These are phyloP conservation scores for Blumeriella jaapii DNA, from an alignment of 2,329 filamentous ascomycete species.

Conservation along the genomic window DNA sequence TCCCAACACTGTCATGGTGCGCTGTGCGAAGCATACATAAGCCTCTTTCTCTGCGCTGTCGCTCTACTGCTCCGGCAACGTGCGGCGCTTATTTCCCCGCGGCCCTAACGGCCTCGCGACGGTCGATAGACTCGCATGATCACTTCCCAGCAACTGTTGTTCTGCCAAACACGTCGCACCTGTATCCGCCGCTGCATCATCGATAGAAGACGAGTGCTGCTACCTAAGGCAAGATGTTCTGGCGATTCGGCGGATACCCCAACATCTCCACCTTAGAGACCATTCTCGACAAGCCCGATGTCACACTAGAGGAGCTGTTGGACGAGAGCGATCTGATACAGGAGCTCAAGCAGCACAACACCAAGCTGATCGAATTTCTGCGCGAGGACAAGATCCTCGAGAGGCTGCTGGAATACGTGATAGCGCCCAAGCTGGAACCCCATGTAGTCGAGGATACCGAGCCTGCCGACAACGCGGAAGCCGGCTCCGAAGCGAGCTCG, in stretches of 20 bases:
- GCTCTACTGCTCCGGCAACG: slow-evolving; percentile 11
- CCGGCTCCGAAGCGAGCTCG: slow-evolving; percentile 38
- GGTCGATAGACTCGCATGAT: slow-evolving; percentile 24
- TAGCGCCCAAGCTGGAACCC: slow-evolving; percentile 60
- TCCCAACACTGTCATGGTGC: no score
- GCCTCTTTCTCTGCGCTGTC: slow-evolving; percentile 7
- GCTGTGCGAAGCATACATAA: no score
- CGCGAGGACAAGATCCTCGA: slow-evolving; percentile 78
- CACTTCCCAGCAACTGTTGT: slow-evolving; percentile 16
- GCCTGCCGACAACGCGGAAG: slow-evolving; percentile 38
- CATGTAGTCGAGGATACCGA: slow-evolving; percentile 28
- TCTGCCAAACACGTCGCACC: slow-evolving; percentile 14
- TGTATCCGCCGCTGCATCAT: slow-evolving; percentile 17
- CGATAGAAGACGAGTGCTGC: slow-evolving; percentile 24
- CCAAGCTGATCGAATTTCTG: slow-evolving; percentile 92
- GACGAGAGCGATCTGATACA: slow-evolving; percentile 95
- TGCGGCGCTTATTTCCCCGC: slow-evolving; percentile 15
- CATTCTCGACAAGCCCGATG: slow-evolving; percentile 89
- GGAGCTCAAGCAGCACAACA: slow-evolving; percentile 96
- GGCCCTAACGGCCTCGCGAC: slow-evolving; percentile 15
- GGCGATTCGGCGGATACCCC: slow-evolving; percentile 98
- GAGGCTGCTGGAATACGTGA: slow-evolving; percentile 81
- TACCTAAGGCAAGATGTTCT: slow-evolving; percentile 71
- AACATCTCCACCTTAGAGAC: slow-evolving; percentile 94
- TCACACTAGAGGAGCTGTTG: slow-evolving; percentile 88